phyloP scores from a whole-genome alignment of 2,329 filamentous ascomycete species.

The Aspergillus sp. region DNA sequence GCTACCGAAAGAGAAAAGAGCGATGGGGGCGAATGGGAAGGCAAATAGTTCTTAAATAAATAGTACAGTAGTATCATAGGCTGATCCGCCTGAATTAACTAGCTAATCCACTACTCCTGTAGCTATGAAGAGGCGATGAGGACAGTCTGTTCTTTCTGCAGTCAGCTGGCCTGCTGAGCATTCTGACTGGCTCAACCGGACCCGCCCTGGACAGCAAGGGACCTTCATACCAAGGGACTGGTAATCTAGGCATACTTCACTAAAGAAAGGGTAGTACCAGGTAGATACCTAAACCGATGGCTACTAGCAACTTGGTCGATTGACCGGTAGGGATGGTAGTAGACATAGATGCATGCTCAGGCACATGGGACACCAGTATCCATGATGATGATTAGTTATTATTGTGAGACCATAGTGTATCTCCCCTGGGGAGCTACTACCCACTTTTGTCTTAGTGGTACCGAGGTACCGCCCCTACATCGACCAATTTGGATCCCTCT shows the following conservation, averaged over 20 bases:
- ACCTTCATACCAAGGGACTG: constrained; percentile 12
- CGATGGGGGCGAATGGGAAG: constrained; percentile 10
- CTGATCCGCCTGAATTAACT: constrained; percentile 10
- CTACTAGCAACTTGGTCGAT: too few relatives aligned
- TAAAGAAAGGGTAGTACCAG: too few relatives aligned
- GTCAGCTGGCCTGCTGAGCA: constrained; percentile 25
- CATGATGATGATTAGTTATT: neutral
- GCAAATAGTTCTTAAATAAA: constrained; percentile 7
- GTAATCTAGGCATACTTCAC: neutral
- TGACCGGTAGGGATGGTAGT: too few relatives aligned
- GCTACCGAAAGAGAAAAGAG: constrained; percentile 11
- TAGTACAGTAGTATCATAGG: neutral
- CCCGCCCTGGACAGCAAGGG: constrained; percentile 27
- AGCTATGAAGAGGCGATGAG: constrained; percentile 31
- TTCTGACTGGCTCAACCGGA: constrained; percentile 31
- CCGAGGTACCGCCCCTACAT: too few relatives aligned
- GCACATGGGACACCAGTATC: too few relatives aligned
- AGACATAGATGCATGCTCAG: too few relatives aligned
- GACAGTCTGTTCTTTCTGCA: constrained; percentile 48
- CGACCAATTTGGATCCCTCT: too few relatives aligned
- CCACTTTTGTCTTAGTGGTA: neutral
- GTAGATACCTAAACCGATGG: too few relatives aligned
- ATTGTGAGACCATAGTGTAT: neutral
- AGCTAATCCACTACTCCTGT: neutral
- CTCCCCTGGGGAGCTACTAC: neutral